Base-by-base conservation (phyloP, 2,329 filamentous ascomycete species). In the Madurella mycetomatis region DNA sequence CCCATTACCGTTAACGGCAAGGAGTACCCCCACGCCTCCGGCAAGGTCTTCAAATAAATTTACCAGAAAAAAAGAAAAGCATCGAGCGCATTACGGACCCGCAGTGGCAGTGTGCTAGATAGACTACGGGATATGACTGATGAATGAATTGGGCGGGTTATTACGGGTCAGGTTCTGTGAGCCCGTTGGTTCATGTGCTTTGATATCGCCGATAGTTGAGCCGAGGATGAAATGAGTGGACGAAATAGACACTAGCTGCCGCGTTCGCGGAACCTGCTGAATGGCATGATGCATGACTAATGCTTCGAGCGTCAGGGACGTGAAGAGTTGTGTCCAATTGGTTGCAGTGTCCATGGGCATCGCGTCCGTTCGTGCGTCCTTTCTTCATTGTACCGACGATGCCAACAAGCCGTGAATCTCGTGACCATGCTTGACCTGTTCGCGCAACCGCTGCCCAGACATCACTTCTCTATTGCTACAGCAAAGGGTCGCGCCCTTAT, bases 11-110 rank as follows among this genome's bases (percentile, higher is more conserved):
- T 90, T 69, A 76, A 87, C 69, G 92, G 88, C 80, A 96, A 97
- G 88, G 83, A 86, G 70, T 95, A 92, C 78, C 77, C 84, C 73
- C 90, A 87, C 79, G 88, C 88, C 70, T 87, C 90, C 69, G 94
- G 94, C 73, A 96, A 97, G 85, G 91, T 97, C 74, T 97, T 96
- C 88, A 97, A 97, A 84, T 97, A 96, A 83, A 69, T 64, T 16
- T 25, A 25, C 19, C 25, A 34, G 17, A 34, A 16, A 58, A 61
- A 56, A 58, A 61, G 56, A 5, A 53, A 57, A 41, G 50, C 45
- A 47, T 45, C 11, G 37, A 64, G 56, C 51, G 53, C 56, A 59
- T 59, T 46, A 43, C 32, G 37, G 46, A 53, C 56, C 52, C 42
- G 47, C 43, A 50, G 52, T 48, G 55, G 57, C 54, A 52, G 56